Evolutionary conservation across 1,284 basidiomycete species (phyloP), one percentile per base, ranked within the genome.

Genomic region (Microbotryum intermedium): DNA sequence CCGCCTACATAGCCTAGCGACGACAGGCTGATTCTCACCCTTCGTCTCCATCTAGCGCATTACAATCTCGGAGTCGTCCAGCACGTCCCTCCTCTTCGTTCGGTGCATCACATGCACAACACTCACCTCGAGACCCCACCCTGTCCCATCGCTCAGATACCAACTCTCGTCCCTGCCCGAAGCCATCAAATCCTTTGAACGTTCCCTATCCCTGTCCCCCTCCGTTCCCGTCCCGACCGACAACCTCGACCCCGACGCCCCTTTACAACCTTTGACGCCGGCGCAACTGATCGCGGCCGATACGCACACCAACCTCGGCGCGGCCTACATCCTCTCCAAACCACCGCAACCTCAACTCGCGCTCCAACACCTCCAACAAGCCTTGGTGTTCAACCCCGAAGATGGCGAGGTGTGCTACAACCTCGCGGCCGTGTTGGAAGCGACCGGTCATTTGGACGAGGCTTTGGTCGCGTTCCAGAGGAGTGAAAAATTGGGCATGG

Each of bases 1-100:
- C n/a, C 13, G 7, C 26, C 28, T n/a, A n/a, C n/a, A n/a, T n/a
- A n/a, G n/a, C n/a, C n/a, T n/a, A n/a, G n/a, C n/a, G n/a, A n/a
- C n/a, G n/a, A n/a, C n/a, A 10, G 44, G 10, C n/a, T 4, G 45
- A 20, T 13, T 21, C 28, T 47, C 8, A 48, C 18, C n/a, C 21
- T 7, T 25, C 21, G 20, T 18, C 26, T 6, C 4, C 2, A 2
- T 6, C 45, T 52, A 65, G 66, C 54, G 8, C 54, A 66, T 55
- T 68, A 68, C 64, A 68, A 68, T 51, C 61, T 68, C 57, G 66
- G 66, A 6, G 66, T 68, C 61, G 66, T 68, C 18, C 59, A 66
- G 66, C 65, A 10, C 39, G 62, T 43, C 20, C 10, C 18, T 8
- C 20, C 28, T 20, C n/a, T 20, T 46, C 9, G 18, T 20, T 6